phyloP scores from a whole-genome alignment of 2,329 filamentous ascomycete species.

The Cladorrhinum sp. region DNA sequence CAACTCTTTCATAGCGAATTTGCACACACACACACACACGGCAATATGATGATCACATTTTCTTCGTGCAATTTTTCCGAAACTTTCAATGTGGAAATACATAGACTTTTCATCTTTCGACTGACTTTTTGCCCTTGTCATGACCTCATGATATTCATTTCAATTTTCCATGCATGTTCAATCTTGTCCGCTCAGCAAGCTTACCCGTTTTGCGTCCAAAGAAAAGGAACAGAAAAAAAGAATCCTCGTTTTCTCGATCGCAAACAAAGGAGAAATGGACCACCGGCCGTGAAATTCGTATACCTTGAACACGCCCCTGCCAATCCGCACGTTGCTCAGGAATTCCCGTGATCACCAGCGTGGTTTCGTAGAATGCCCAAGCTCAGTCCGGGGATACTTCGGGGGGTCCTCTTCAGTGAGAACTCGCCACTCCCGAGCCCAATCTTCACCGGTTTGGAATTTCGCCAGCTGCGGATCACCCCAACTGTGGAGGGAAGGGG shows the following conservation, averaged over 20 bases:
- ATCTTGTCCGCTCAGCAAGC: constrained; percentile 18
- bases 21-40: not conserved
- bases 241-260: not conserved
- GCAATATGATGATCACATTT: constrained; percentile 59
- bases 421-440: too few species aligned
- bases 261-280: constrained; percentile 21
- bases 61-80: constrained; percentile 73
- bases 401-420: too few species aligned
- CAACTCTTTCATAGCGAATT: constrained; percentile 17
- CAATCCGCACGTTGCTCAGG: too few species aligned
- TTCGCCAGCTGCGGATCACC: too few species aligned
- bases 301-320: too few species aligned
- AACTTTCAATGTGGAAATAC: constrained; percentile 59
- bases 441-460: too few species aligned
- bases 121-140: constrained; percentile 52
- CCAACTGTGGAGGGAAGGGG: not conserved
- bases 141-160: constrained; percentile 26
- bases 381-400: not conserved
- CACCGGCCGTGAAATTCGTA: too few species aligned
- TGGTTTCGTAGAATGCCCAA: not conserved
- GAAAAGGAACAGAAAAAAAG: not conserved
- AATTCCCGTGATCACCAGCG: too few species aligned
- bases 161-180: constrained; percentile 16
- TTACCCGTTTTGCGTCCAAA: constrained; percentile 10
- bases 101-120: constrained; percentile 80